Evolutionary conservation across 768 basidiomycete genomes (phyloP).

Genomic region (Podaxis pistillaris): DNA sequence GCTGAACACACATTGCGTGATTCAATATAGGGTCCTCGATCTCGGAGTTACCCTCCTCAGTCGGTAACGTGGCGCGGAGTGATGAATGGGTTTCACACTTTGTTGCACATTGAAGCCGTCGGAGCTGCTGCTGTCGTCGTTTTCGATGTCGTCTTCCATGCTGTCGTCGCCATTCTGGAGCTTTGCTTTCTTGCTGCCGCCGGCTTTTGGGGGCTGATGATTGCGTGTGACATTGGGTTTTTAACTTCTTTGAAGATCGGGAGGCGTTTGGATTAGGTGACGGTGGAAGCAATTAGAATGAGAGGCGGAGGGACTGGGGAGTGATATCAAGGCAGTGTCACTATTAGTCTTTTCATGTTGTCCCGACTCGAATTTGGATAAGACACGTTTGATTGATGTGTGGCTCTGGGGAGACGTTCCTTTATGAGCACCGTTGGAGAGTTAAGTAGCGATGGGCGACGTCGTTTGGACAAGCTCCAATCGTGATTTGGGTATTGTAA

Average conservation of each 20-base stretch:
- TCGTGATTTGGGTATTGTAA: constrained; percentile 3
- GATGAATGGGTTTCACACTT: constrained; percentile 9
- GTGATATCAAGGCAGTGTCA: constrained; percentile 22
- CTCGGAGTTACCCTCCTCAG: constrained; percentile 27
- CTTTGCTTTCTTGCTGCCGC: constrained; percentile 51
- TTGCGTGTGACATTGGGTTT: constrained; percentile 30
- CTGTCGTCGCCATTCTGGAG: constrained; percentile 15
- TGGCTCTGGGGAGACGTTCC: constrained; percentile 9
- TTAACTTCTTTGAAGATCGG: constrained; percentile 23
- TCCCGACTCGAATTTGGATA: constrained; percentile 33
- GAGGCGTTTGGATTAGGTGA: constrained; percentile 25
- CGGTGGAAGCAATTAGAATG: constrained; percentile 71
- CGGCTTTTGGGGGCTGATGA: constrained; percentile 27
- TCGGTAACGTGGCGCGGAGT: constrained; percentile 3
- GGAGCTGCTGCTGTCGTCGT: constrained; percentile 20
- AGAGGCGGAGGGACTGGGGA: constrained; percentile 26
- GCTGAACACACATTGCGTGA: constrained; percentile 7
- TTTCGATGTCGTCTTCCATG: constrained; percentile 26
- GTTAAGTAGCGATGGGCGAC: background rate
- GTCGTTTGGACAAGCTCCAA: constrained; percentile 10
- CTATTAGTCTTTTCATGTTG: constrained; percentile 19
- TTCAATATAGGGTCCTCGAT: constrained; percentile 35
- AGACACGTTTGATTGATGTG: constrained; percentile 40
- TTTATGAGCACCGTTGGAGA: constrained; percentile 12
- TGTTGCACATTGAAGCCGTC: background rate